Percentiles rank a stretch among this genome's conserved stretches.
Evolutionary conservation across 2,329 filamentous ascomycete species (phyloP).

Genomic region (Lecanicillium sp.): DNA sequence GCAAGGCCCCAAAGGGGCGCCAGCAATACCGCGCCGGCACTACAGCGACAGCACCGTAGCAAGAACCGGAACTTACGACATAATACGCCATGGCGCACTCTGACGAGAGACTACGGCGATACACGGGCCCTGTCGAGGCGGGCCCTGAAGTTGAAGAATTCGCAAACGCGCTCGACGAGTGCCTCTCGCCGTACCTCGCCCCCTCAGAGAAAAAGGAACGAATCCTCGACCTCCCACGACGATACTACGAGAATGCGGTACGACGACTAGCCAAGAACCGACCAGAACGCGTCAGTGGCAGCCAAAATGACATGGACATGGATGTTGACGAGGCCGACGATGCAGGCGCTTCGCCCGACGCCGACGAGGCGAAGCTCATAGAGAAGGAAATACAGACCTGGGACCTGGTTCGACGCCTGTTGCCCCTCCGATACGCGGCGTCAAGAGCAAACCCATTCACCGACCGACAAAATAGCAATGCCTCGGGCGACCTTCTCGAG

Average conservation of each 20-base stretch:
- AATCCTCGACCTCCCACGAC: constrained; percentile 54
- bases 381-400: constrained; percentile 85
- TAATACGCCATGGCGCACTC: not conserved
- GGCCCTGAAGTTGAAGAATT: constrained; percentile 83
- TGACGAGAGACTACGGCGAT: not conserved
- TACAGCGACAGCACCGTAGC: not conserved
- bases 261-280: constrained; percentile 27
- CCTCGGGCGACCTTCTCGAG: constrained; percentile 44
- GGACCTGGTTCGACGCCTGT: constrained; percentile 72
- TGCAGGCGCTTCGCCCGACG: constrained; percentile 20
- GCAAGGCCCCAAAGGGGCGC: not conserved
- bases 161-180: constrained; percentile 74
- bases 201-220: constrained; percentile 54
- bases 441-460: constrained; percentile 19
- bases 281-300: constrained; percentile 24
- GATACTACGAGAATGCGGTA: constrained; percentile 53
- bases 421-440: constrained; percentile 60
- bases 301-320: constrained; percentile 46
- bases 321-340: constrained; percentile 48
- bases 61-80: not conserved
- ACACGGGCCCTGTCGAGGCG: constrained; percentile 45
- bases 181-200: constrained; percentile 47
- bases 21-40: constrained; percentile 6
- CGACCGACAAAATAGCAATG: constrained; percentile 23
- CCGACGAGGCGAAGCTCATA: constrained; percentile 43